phyloP scores from a whole-genome alignment of 176 grass and related monocot species.

The Juncus inflexus region DNA sequence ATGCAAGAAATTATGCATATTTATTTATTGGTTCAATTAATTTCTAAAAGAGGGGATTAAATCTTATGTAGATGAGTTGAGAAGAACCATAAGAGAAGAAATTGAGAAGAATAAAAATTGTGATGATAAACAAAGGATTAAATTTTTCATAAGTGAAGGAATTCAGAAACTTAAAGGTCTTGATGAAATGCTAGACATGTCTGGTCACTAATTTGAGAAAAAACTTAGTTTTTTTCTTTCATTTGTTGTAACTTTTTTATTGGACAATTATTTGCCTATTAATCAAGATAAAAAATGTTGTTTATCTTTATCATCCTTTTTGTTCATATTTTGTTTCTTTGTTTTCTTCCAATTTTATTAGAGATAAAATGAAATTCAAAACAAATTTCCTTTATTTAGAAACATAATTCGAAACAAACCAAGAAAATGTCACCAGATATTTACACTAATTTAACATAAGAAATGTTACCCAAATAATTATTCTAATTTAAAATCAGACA shows the following conservation, averaged over 20 bases:
- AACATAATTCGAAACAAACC: not conserved
- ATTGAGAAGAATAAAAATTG: slow-evolving; percentile 77
- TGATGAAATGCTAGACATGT: slow-evolving; percentile 95
- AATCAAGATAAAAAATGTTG: too few species aligned
- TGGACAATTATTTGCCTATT: too few species aligned
- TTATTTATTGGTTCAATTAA: too few species aligned
- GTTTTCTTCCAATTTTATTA: not conserved
- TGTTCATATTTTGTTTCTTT: not conserved
- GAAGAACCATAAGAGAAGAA: slow-evolving; percentile 55
- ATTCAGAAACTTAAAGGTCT: slow-evolving; percentile 76
- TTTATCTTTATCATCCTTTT: too few species aligned
- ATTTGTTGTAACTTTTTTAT: too few species aligned
- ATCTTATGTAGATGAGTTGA: slow-evolving; percentile 65
- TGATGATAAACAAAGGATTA: slow-evolving; percentile 77
- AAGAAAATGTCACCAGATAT: not conserved
- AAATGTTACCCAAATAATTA: not conserved
- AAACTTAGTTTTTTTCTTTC: not conserved
- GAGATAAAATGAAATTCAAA: not conserved
- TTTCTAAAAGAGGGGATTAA: not conserved
- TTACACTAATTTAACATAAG: slow-evolving; percentile 1
- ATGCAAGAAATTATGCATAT: too few species aligned
- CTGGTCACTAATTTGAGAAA: slow-evolving; percentile 47
- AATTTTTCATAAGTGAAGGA: slow-evolving; percentile 79
- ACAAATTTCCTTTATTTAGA: slow-evolving; percentile 1
- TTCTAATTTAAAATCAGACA: slow-evolving; percentile 12